Base-by-base conservation (phyloP, 2,329 filamentous ascomycete genomes). In the Hypocreales sp. region DNA sequence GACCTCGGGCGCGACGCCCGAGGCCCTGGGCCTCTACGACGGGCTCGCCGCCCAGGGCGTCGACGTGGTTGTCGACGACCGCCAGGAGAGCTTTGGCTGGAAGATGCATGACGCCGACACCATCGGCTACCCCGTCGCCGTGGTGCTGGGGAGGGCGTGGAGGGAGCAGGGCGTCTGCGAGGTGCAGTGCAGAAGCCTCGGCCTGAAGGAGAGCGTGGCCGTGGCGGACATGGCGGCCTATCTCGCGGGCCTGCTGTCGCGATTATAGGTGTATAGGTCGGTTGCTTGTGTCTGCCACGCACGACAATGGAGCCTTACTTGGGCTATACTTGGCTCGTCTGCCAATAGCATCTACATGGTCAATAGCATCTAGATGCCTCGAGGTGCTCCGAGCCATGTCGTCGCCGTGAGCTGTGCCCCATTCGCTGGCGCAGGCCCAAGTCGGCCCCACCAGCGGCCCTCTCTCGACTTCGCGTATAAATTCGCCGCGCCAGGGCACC, bases 101-200 rank as follows among this genome's bases (percentile, higher is more conserved):
- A 95, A 92, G 50, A 59, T 95, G 45, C 73, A 72, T 20, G 90
- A 98, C 53, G 90, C 87, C 1, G 86, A 95, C 49, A 48, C 90
- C 31, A 71, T 87, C 29, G 90, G 90, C 4, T 93, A 92, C 47
- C 87, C 87, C 0, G 61, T 95, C 9, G 62, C 87, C 7, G 61
- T 94, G 9, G 64, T 94, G 2, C 50, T 95, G 18, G 87, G 87
- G 1, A 76, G 68, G 35, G 59, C 58, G 4, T 92, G 79, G 76
- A 56, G 43, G 24, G 54, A 64, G 20, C 54, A 61, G 2, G 56
- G 58, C 24, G 49, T 57, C n/a, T 67, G 79, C 20, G 84, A 92
- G 48, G 68, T 93, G 17, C 82, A 92, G 45, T 87, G 82, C 51
- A 66, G 81, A 32, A 63, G 67, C 30, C 55, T 87, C 15, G 64